These are phyloP conservation scores for Pseudocercospora pini-densiflorae DNA, from an alignment of 2,329 filamentous ascomycete species.

Conservation along the genomic window DNA sequence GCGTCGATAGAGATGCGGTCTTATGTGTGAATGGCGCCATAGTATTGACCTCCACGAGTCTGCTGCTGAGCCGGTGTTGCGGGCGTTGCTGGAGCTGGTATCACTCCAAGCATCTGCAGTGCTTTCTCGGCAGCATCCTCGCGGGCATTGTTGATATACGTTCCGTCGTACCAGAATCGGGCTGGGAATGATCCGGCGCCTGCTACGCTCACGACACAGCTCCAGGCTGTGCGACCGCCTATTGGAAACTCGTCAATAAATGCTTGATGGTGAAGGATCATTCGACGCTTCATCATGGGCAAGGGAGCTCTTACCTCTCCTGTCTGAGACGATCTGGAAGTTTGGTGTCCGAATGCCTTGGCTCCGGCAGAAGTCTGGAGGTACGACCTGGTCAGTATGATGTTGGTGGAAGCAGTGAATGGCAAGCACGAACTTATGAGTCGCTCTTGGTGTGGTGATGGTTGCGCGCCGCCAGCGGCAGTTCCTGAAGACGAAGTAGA, in stretches of 20 bases:
- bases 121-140: constrained; percentile 92
- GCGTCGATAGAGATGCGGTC: constrained; percentile 1
- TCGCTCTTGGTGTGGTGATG: constrained; percentile 39
- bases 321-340: constrained; percentile 75
- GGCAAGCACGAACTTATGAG: constrained; percentile 38
- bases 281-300: neutral
- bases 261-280: neutral
- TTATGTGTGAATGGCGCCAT: constrained; percentile 28
- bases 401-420: neutral
- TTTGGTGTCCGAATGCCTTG: constrained; percentile 32
- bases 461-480: constrained; percentile 17
- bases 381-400: constrained; percentile 9
- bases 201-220: constrained; percentile 72
- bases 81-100: constrained; percentile 30
- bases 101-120: constrained; percentile 58
- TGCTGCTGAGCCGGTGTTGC: constrained; percentile 31
- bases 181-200: constrained; percentile 68
- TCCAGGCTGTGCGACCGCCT: constrained; percentile 93
- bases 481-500: constrained; percentile 24
- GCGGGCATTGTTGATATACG: constrained; percentile 83
- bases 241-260: constrained; percentile 20
- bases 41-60: constrained; percentile 20
- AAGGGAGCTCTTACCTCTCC: constrained; percentile 62
- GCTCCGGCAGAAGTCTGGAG: constrained; percentile 37
- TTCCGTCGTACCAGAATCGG: constrained; percentile 89